Percentiles rank a stretch among this genome's conserved stretches.
These are phyloP conservation scores for Pseudonitzschia delicatissima DNA, from an alignment of 108 stramenopile genomes.

Conservation along the genomic window DNA sequence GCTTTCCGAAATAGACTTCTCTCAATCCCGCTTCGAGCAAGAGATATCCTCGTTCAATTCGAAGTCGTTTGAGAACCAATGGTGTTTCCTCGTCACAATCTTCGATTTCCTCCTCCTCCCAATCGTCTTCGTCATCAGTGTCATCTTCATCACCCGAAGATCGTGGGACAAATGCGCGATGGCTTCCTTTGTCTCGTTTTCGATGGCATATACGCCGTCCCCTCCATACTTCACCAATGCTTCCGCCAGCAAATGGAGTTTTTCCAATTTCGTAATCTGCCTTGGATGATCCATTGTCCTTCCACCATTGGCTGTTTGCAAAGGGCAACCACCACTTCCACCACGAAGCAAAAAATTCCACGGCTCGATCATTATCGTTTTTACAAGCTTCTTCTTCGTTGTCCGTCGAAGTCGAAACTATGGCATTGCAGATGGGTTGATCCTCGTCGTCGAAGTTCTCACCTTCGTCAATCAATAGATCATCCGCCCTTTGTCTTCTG, in stretches of 20 bases:
- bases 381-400: neutral
- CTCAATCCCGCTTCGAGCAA: constrained; percentile 78
- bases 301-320: constrained; percentile 21
- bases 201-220: constrained; percentile 51
- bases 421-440: neutral
- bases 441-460: neutral
- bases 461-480: neutral
- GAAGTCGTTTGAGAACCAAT: constrained; percentile 66
- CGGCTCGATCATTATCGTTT: neutral
- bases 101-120: constrained; percentile 1
- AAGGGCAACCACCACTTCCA: constrained; percentile 49
- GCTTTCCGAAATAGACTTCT: constrained; percentile 76
- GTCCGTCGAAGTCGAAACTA: neutral
- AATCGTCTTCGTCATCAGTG: neutral
- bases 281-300: constrained; percentile 10
- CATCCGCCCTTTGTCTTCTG: neutral
- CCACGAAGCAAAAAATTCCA: constrained; percentile 18
- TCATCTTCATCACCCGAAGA: neutral
- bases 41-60: constrained; percentile 59
- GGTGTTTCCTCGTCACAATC: constrained; percentile 63
- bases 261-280: constrained; percentile 48
- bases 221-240: constrained; percentile 80
- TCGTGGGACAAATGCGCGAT: neutral
- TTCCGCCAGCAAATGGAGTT: constrained; percentile 76
- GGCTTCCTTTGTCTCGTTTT: neutral